Evolutionary conservation across 441 rosid genomes (phyloP), one percentile per base, ranked within the genome.

Genomic region (Lepidium campestre): DNA sequence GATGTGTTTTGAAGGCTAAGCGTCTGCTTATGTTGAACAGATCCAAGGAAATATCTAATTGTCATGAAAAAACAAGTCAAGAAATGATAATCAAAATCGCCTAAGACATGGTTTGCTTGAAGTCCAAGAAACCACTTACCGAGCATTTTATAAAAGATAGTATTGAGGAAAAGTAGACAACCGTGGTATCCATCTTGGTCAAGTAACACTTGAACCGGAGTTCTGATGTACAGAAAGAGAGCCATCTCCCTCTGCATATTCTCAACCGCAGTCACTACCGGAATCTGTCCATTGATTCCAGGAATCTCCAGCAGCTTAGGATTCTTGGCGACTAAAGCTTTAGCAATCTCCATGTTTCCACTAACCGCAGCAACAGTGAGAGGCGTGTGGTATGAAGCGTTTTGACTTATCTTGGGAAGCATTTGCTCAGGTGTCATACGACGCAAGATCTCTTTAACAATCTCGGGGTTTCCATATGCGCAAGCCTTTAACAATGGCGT

Each of bases 261-360:
- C 1, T 65, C 62, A 19, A 80, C 77, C 2, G 85, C 85, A 15
- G 59, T 74, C 39, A 74, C 75, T 5, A 79, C 70, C 0, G 85
- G 82, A 20, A 83, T 62, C 25, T 31, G 36, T 0, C 61, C 69
- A 18, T 46, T 6, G 17, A 23, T 22, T 18, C 81, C 74, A 20
- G 77, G 29, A 60, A 77, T 77, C 11, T 41, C 44, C 37, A 75
- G 44, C 65, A 83, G 40, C 4, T 66, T 58, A 27, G 49, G 32
- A 54, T 72, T 77, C 68, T 71, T 79, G 2, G 17, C 23, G 19
- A 77, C 74, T 25, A 83, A 60, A 41, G 40, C 58, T 35, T 74
- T 71, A 2, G 81, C 80, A 49, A 79, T 81, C 68, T 74, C 72
- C 32, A 58, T 62, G 56, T 70, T 69, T 46, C 87, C 87, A 23